phyloP scores from a whole-genome alignment of 306 rosid genomes.

The Inga oerstediana region DNA sequence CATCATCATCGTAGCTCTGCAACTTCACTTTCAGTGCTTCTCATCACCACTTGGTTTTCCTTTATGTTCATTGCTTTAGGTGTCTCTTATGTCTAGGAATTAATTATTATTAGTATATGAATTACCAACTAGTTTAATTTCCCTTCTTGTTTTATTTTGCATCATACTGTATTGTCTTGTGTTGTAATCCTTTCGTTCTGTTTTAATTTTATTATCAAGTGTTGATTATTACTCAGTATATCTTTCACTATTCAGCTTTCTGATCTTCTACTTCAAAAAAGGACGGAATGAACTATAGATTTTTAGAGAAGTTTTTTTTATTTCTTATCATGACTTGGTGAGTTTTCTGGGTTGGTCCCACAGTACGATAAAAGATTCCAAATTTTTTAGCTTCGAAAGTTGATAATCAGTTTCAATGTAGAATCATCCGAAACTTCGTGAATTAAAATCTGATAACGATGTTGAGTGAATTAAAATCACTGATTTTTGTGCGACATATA shows the following conservation, averaged over 20 bases:
- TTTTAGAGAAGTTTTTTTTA: neutral
- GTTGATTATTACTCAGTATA: neutral
- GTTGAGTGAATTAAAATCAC: neutral
- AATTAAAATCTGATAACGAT: neutral
- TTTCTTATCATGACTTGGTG: neutral
- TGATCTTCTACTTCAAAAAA: neutral
- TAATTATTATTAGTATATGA: neutral
- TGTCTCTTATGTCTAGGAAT: slow-evolving; percentile 30
- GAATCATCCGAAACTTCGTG: neutral
- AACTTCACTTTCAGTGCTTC: slow-evolving; percentile 21
- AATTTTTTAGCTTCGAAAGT: neutral
- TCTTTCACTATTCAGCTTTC: neutral
- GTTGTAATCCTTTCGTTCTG: neutral
- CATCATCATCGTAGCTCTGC: slow-evolving; percentile 32
- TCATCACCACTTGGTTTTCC: neutral
- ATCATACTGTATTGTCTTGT: neutral
- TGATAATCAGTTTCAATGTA: neutral
- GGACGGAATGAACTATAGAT: neutral
- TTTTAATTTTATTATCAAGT: neutral
- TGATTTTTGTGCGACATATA: neutral
- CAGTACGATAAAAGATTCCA: neutral
- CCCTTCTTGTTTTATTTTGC: neutral
- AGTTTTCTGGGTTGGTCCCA: neutral
- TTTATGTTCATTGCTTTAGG: slow-evolving; percentile 8
- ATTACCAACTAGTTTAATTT: neutral